Evolutionary conservation across 768 basidiomycete species (phyloP).

Genomic region (Cystofilobasidium capitatum): DNA sequence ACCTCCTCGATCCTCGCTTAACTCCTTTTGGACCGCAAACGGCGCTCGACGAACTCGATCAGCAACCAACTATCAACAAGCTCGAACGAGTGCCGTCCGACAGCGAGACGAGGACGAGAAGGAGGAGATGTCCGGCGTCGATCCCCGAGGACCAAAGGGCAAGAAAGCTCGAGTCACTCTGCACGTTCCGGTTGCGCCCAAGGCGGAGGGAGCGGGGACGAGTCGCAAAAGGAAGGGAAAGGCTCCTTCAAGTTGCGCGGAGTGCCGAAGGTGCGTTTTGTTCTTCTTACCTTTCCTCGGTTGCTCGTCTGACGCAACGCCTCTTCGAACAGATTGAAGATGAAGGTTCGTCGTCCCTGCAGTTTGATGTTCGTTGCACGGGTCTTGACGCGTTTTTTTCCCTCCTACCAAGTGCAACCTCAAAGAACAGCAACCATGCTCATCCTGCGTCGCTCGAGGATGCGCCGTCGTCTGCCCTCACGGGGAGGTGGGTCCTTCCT

Average conservation of each 20-base stretch:
- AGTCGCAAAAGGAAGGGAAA: not conserved
- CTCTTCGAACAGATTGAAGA: not conserved
- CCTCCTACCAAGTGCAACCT: constrained; percentile 8
- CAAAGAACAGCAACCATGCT: constrained; percentile 9
- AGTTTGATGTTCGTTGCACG: not conserved
- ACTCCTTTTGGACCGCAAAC: too few species aligned
- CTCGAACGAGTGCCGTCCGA: not conserved
- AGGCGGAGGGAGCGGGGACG: too few species aligned
- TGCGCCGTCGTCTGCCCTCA: constrained; percentile 7
- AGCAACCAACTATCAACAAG: not conserved
- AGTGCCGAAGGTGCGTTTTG: not conserved
- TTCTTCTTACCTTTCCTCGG: not conserved
- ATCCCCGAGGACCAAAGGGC: too few species aligned
- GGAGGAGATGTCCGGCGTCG: not conserved
- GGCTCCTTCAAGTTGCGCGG: not conserved
- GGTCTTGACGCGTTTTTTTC: not conserved
- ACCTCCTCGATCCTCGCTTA: too few species aligned
- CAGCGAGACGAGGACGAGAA: not conserved
- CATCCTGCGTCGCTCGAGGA: constrained; percentile 13
- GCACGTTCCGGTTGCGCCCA: too few species aligned
- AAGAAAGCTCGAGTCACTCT: not conserved
- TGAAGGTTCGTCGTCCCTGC: not conserved
- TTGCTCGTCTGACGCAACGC: not conserved
- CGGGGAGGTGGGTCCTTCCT: too few species aligned
- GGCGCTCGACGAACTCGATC: not conserved